Evolutionary conservation across 116 monocot genomes (phyloP), one percentile per base, ranked within the genome.

Genomic region (Zostera marina): DNA sequence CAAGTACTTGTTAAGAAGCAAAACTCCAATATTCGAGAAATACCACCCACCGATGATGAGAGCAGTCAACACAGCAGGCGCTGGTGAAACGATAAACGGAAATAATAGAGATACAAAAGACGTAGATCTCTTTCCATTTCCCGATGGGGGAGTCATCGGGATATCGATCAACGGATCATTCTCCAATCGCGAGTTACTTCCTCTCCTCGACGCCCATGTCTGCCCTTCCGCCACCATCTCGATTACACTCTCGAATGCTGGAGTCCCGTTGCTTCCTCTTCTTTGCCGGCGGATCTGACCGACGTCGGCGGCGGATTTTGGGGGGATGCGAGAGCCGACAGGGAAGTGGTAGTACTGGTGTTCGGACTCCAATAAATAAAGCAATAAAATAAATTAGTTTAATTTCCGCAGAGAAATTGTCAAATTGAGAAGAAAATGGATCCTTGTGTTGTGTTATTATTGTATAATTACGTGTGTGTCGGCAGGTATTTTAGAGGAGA

Each of bases 1-100:
- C 25, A 92, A 74, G 67, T 92, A 86, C 75, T 92, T 92, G 82
- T 92, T 86, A 7, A 92, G 78, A 23, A 92, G 77, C 0, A 92
- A 73, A 11, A 92, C 86, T 9, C 86, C 85, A 65, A 92, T 92
- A 77, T 92, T 92, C 57, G 86, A 92, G 61, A 73, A 56, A 69
- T 92, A 92, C 91, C 91, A 92, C 22, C 80, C 54, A n/a, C 67
- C 73, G 71, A 92, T 86, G 68, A 75, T 69, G 64, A 76, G 42
- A 12, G 73, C 80, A 22, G 91, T 86, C 56, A 19, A 0, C 48
- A 48, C 48, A n/a, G 48, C 48, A n/a, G 48, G 48, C 15, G 49
- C 49, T 20, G 49, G 49, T 9, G 49, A 49, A 17, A 7, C 15
- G 16, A 49, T 17, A 17, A 15, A 49, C 49, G 49, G 19, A 20